phyloP scores from a whole-genome alignment of 1,139 yeast genomes.

The Blastobotrys malaysiensis region DNA sequence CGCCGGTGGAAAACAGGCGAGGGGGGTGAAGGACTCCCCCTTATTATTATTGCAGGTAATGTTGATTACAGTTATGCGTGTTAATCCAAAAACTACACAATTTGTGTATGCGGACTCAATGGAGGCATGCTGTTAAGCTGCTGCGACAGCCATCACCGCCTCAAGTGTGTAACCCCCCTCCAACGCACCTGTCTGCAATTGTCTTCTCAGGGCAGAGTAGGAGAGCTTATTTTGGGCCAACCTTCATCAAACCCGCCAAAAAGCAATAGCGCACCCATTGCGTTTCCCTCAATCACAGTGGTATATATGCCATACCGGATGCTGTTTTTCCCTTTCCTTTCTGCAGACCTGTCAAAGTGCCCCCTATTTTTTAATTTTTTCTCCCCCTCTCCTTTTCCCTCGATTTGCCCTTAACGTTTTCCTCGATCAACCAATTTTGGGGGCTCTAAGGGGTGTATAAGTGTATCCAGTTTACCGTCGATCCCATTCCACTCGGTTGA shows the following conservation, averaged over 20 bases:
- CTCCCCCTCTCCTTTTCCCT: neutral
- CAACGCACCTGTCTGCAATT: neutral
- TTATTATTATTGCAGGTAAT: neutral
- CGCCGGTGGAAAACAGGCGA: neutral
- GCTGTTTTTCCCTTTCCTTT: neutral
- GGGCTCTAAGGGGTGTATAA: no score
- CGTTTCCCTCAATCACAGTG: neutral
- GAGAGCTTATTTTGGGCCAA: neutral
- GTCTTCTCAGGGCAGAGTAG: neutral
- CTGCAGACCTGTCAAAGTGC: neutral
- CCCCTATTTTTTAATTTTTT: slow-evolving; percentile 2
- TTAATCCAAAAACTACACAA: neutral
- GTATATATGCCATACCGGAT: neutral
- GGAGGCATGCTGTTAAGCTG: neutral
- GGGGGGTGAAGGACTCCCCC: neutral
- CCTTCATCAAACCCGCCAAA: neutral
- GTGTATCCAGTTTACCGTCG: no score
- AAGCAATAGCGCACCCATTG: neutral
- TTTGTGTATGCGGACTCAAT: neutral
- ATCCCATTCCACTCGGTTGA: no score
- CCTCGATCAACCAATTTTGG: no score
- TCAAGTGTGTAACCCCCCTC: neutral
- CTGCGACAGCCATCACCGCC: neutral
- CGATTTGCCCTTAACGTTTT: neutral
- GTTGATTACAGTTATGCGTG: neutral